Evolutionary conservation across 2,329 filamentous ascomycete genomes (phyloP).

Genomic region (Aspergillus sp.): DNA sequence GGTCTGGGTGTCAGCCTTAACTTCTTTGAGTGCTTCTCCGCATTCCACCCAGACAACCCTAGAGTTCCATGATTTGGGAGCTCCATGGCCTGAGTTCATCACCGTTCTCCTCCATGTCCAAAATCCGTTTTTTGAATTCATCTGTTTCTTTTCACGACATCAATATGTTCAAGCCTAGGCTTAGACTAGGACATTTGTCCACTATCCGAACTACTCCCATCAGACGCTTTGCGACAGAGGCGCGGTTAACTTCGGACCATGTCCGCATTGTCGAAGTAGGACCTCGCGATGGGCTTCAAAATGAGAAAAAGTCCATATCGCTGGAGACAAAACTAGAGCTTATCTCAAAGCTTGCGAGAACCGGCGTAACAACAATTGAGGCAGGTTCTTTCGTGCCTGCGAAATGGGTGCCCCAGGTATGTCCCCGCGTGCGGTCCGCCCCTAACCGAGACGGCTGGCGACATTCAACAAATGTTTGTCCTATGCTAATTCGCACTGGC

Average conservation of each 20-base stretch:
- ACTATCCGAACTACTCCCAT: conserved; percentile 22
- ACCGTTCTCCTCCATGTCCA: background rate
- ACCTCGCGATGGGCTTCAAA: conserved; percentile 54
- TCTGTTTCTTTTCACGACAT: background rate
- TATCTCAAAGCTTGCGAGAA: conserved; percentile 47
- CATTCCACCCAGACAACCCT: conserved; percentile 16
- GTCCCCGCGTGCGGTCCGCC: conserved; percentile 5
- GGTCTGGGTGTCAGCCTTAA: background rate
- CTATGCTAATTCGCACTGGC: background rate
- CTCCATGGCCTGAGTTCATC: conserved; percentile 11
- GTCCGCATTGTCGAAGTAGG: conserved; percentile 56
- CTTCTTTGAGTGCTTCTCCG: conserved; percentile 26
- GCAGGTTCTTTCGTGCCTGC: conserved; percentile 55
- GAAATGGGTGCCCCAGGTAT: conserved; percentile 56
- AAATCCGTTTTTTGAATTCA: background rate
- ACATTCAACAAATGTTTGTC: background rate
- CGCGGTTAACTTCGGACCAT: conserved; percentile 46
- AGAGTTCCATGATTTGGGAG: background rate
- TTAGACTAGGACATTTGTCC: conserved; percentile 30
- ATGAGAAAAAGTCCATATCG: conserved; percentile 51
- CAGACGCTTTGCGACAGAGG: conserved; percentile 40
- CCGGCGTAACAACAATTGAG: conserved; percentile 52
- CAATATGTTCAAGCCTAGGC: conserved; percentile 29
- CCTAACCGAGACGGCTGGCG: background rate
- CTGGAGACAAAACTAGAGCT: conserved; percentile 51